Conservation (phyloP, 805 yeast species). For the Isabelozyma pseudorhagii region DNA sequence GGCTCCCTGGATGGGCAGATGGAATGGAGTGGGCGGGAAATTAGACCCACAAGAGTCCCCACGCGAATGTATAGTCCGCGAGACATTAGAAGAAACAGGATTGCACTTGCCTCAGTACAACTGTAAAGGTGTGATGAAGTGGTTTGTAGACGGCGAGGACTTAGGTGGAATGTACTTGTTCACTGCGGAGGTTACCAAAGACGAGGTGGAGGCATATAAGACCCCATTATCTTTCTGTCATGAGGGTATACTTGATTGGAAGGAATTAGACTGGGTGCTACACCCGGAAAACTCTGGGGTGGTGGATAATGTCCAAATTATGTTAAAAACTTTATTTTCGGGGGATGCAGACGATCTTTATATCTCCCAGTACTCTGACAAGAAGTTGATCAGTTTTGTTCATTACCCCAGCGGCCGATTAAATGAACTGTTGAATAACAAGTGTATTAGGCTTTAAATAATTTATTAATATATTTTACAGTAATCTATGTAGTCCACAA, state of each 20-base stretch:
- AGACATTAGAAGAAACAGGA: conserved; percentile 42
- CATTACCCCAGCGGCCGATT: conserved; percentile 7
- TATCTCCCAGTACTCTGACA: conserved; percentile 20
- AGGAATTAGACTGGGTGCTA: conserved; percentile 32
- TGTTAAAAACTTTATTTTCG: conserved; percentile 20
- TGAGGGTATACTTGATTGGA: conserved; percentile 45
- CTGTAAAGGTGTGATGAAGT: conserved; percentile 32
- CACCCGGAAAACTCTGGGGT: conserved; percentile 36
- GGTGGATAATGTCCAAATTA: conserved; percentile 33
- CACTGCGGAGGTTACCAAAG: conserved; percentile 30
- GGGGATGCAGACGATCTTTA: conserved; percentile 22
- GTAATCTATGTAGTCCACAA: conserved; percentile 79
- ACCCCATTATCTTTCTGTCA: conserved; percentile 28
- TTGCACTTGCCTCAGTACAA: conserved; percentile 22
- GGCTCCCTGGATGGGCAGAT: conserved; percentile 46
- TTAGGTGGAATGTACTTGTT: conserved; percentile 38
- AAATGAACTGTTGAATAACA: not conserved
- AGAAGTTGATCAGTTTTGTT: conserved; percentile 7
- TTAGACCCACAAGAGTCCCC: conserved; percentile 33
- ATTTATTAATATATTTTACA: not conserved
- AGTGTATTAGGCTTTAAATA: not conserved
- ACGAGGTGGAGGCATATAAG: conserved; percentile 17
- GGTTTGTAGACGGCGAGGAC: conserved; percentile 25
- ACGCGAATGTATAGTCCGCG: conserved; percentile 37
- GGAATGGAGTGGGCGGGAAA: conserved; percentile 49